Evolutionary conservation across 768 basidiomycete species (phyloP), one percentile per base, ranked within the genome.

Genomic region (Podaxis carcinomalis): DNA sequence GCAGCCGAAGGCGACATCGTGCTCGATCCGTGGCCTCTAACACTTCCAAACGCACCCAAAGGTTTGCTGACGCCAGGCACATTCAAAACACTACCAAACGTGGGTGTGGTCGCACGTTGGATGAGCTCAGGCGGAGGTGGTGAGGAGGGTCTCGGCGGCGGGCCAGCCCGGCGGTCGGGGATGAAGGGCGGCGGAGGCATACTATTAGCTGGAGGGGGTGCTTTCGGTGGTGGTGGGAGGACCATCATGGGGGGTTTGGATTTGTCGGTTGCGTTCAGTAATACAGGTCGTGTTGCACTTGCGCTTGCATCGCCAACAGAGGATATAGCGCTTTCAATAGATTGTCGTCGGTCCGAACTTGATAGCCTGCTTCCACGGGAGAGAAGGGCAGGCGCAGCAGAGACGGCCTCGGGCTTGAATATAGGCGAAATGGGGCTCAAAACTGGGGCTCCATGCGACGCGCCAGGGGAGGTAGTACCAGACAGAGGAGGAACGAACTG

Each of bases 61-160:
- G 46, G 46, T 44, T 50, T 58, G 36, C 36, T 50, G n/a, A 51
- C 70, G 21, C 81, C 80, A 36, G 84, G 83, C 7, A 87, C 80
- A 40, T 80, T 78, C 16, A 89, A 75, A 57, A 83, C 80, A 1
- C 84, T 74, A 1, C 89, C 89, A 65, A 91, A 86, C 5, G 88
- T 88, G 0, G 92, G 92, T 0, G 92, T 93, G 3, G 92, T 92
- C 9, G 95, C 93, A 13, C 95, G 90, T 68, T 93, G 89, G 63
- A 97, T 87, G 69, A 97, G 89, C 59, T 98, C 95, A 16, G 89
- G 78, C 16, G 95, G 96, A 4, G 95, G 95, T 1, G 96, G 95
- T 0, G 96, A 98, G 3, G 87, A 89, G 0, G 96, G 96, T 47
- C 95, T 81, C 28, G 92, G 89, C 0, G 95, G 95, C 10, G 90